These are phyloP conservation scores for Zygoascus sp. DNA, from an alignment of 1,139 yeast genomes.

Conservation along the genomic window DNA sequence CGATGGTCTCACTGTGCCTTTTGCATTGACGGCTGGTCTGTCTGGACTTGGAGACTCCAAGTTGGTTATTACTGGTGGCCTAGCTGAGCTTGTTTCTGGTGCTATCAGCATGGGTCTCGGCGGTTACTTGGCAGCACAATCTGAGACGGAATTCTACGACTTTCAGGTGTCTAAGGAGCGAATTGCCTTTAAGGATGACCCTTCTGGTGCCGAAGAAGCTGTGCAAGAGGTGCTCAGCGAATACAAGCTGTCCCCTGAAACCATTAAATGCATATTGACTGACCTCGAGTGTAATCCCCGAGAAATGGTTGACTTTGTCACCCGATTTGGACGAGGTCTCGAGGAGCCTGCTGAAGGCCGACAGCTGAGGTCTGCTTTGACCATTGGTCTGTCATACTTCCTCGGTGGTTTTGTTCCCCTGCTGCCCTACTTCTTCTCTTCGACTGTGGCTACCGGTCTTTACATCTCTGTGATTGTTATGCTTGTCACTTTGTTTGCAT, in stretches of 20 bases:
- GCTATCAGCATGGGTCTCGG: conserved; percentile 85
- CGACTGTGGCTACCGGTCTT: conserved; percentile 70
- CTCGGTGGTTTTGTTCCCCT: conserved; percentile 80
- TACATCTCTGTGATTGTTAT: conserved; percentile 71
- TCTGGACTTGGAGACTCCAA: conserved; percentile 68
- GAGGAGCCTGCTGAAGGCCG: conserved; percentile 81
- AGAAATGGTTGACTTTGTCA: conserved; percentile 64
- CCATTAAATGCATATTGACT: conserved; percentile 54
- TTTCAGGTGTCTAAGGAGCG: conserved; percentile 61
- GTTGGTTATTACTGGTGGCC: conserved; percentile 77
- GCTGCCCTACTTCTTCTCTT: conserved; percentile 72
- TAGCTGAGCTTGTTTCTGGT: conserved; percentile 81
- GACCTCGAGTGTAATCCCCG: conserved; percentile 62
- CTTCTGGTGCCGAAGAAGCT: conserved; percentile 49
- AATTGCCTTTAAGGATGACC: conserved; percentile 50
- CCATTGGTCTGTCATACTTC: conserved; percentile 71
- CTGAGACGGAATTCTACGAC: conserved; percentile 52
- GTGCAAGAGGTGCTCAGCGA: conserved; percentile 65
- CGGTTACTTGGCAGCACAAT: conserved; percentile 76
- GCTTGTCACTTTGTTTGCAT: conserved; percentile 78
- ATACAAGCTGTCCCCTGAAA: conserved; percentile 61
- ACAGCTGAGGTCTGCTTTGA: conserved; percentile 68
- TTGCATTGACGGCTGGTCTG: conserved; percentile 79
- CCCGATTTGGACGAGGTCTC: conserved; percentile 67
- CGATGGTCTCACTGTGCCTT: conserved; percentile 80